Evolutionary conservation across 2,329 filamentous ascomycete genomes (phyloP).

Genomic region (Pseudocercospora musae): DNA sequence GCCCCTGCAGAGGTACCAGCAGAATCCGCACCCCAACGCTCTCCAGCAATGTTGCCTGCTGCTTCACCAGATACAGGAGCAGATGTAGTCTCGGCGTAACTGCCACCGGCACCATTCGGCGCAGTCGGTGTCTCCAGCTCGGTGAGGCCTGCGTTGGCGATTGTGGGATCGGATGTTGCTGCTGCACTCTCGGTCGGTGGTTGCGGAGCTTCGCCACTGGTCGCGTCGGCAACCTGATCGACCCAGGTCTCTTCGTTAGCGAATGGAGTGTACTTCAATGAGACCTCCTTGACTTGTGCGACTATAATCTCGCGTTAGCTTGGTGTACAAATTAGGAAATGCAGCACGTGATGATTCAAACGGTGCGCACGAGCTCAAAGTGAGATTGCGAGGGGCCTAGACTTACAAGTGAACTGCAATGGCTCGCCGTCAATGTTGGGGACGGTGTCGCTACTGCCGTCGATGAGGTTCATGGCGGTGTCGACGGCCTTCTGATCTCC

Average conservation of each 20-base stretch:
- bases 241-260: slow-evolving; percentile 51
- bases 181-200: slow-evolving; percentile 13
- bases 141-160: slow-evolving; percentile 64
- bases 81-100: slow-evolving; percentile 33
- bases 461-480: slow-evolving; percentile 72
- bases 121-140: slow-evolving; percentile 56
- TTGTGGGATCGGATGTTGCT: slow-evolving; percentile 61
- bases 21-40: slow-evolving; percentile 62
- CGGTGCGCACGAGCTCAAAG: neutral
- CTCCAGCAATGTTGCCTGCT: slow-evolving; percentile 55
- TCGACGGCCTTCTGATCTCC: slow-evolving; percentile 72
- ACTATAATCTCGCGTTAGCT: slow-evolving; percentile 25
- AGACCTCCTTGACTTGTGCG: slow-evolving; percentile 38
- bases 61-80: slow-evolving; percentile 41
- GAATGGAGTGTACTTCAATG: slow-evolving; percentile 53
- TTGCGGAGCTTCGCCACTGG: slow-evolving; percentile 30
- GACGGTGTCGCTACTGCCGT: slow-evolving; percentile 66
- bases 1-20: slow-evolving; percentile 42
- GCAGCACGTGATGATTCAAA: slow-evolving; percentile 13
- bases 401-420: slow-evolving; percentile 70
- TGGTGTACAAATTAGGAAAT: slow-evolving; percentile 3
- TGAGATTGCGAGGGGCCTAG: neutral
- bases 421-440: slow-evolving; percentile 62
- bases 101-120: slow-evolving; percentile 33
- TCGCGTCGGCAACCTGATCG: slow-evolving; percentile 47